Evolutionary conservation across 176 grass and related monocot species (phyloP).

Genomic region (Musa beccarii): DNA sequence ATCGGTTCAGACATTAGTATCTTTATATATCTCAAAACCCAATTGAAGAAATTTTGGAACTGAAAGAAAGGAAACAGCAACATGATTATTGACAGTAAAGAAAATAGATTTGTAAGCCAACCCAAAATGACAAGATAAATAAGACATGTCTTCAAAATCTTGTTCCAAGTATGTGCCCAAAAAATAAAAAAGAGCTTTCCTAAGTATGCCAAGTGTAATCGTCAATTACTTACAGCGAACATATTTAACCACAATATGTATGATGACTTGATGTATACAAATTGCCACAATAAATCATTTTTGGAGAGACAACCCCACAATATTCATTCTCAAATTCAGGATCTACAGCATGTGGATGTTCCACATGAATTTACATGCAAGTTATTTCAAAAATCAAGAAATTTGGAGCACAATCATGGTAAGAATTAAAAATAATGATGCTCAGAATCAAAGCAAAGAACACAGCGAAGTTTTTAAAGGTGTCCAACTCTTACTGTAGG

Average conservation of each 20-base stretch:
- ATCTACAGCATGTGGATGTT: too few species aligned
- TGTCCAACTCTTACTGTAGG: too few species aligned
- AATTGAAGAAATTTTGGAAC: constrained; percentile 97
- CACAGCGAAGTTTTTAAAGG: too few species aligned
- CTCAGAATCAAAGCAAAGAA: too few species aligned
- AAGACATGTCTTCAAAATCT: neutral
- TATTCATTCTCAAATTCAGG: too few species aligned
- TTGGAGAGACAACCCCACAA: too few species aligned
- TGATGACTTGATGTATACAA: neutral
- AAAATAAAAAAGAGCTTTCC: neutral
- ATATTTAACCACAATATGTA: neutral
- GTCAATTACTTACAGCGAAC: too few species aligned
- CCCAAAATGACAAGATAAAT: neutral
- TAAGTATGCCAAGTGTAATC: neutral
- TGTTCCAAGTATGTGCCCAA: neutral
- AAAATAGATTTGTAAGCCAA: constrained; percentile 10
- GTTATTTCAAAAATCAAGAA: too few species aligned
- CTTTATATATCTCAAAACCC: constrained; percentile 84
- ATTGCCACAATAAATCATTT: too few species aligned
- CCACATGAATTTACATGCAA: too few species aligned
- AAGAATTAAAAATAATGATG: too few species aligned
- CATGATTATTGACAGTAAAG: constrained; percentile 30
- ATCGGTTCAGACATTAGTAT: constrained; percentile 78
- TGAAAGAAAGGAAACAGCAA: constrained; percentile 34
- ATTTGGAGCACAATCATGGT: too few species aligned